These are phyloP conservation scores for Durio zibethinus DNA, from an alignment of 345 rosid genomes.

Conservation along the genomic window DNA sequence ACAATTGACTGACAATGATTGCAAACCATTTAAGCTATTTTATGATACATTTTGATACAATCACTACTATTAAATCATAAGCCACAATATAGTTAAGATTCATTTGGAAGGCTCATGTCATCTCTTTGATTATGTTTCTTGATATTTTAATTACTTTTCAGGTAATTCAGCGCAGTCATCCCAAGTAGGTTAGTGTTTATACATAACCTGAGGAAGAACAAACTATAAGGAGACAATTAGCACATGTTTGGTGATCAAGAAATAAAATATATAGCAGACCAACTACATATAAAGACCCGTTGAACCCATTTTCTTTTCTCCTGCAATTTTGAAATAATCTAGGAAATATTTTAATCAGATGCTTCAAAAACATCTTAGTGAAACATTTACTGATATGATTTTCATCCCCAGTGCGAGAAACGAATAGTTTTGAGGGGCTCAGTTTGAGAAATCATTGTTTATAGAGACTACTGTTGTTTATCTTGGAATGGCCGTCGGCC, in stretches of 20 bases:
- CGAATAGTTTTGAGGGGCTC: too few species aligned
- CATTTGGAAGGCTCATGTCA: neutral
- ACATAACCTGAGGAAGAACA: neutral
- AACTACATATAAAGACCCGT: neutral
- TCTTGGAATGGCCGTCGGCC: neutral
- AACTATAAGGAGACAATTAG: neutral
- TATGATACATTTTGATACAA: neutral
- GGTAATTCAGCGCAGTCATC: neutral
- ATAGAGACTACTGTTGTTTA: too few species aligned
- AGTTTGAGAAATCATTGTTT: neutral
- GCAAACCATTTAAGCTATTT: neutral
- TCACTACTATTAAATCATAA: neutral
- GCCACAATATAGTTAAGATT: neutral
- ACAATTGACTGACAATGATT: neutral
- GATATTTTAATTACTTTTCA: neutral
- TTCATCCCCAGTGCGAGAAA: neutral
- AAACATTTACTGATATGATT: neutral
- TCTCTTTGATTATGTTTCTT: neutral
- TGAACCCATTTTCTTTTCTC: neutral
- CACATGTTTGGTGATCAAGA: constrained; percentile 12
- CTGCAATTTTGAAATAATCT: too few species aligned
- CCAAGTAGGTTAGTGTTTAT: neutral
- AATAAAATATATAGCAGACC: neutral
- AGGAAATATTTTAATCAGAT: too few species aligned
- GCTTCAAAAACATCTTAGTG: neutral